A percentile compares a stretch with the other conserved stretches of the same genome.
Evolutionary conservation across 495 filamentous ascomycete species (phyloP).

Genomic region (Aspergillus panamensis): DNA sequence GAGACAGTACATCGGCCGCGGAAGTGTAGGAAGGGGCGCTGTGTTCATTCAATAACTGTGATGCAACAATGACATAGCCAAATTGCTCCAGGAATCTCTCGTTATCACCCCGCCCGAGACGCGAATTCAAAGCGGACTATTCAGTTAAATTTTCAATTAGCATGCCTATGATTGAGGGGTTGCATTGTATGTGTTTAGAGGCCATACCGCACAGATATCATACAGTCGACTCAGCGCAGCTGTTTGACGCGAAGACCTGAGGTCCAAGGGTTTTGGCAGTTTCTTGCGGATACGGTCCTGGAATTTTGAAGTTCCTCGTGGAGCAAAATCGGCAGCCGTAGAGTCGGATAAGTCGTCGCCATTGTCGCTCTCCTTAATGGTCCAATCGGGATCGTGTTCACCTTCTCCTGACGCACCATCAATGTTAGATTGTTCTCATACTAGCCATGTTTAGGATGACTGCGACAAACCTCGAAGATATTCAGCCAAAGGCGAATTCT

Average conservation of each 20-base stretch:
- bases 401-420: conserved; percentile 43
- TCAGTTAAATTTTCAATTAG: conserved; percentile 17
- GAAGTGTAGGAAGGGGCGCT: conserved; percentile 47
- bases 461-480: conserved; percentile 79
- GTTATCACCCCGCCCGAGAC: conserved; percentile 78
- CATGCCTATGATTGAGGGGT: not conserved
- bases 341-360: conserved; percentile 33
- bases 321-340: conserved; percentile 62
- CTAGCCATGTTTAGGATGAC: not conserved
- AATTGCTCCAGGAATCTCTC: conserved; percentile 90
- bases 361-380: conserved; percentile 40
- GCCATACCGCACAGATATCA: conserved; percentile 57
- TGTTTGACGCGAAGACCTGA: conserved; percentile 51
- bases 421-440: conserved; percentile 20
- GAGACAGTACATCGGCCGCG: conserved; percentile 39
- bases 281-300: conserved; percentile 63
- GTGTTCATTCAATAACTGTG: conserved; percentile 77
- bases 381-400: conserved; percentile 44
- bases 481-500: conserved; percentile 85
- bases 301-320: conserved; percentile 65
- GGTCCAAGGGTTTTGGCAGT: conserved; percentile 57
- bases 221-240: conserved; percentile 50
- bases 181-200: not conserved
- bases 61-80: conserved; percentile 91
- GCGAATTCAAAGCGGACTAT: conserved; percentile 59